phyloP scores from a whole-genome alignment of 129 eudicot species.

The Tagetes patula region DNA sequence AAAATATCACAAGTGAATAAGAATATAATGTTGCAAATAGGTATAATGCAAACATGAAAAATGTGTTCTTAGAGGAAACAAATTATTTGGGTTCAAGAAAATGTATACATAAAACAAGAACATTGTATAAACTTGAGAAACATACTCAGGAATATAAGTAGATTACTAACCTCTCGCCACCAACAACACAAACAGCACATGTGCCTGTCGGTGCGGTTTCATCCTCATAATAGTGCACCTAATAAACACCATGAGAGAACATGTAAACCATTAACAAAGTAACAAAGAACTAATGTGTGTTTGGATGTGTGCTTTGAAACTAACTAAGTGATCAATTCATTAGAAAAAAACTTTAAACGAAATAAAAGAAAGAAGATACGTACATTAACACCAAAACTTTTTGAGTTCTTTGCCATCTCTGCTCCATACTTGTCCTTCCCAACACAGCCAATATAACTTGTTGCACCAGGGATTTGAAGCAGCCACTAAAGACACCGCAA shows the following conservation, averaged over 20 bases:
- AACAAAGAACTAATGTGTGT: slow-evolving; percentile 5
- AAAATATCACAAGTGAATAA: neutral
- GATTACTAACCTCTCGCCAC: slow-evolving; percentile 74
- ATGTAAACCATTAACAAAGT: neutral
- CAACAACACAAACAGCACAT: slow-evolving; percentile 89
- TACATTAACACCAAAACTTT: slow-evolving; percentile 76
- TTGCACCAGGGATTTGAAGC: slow-evolving; percentile 91
- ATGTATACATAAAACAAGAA: slow-evolving; percentile 8
- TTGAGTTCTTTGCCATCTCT: slow-evolving; percentile 79
- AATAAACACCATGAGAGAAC: slow-evolving; percentile 7
- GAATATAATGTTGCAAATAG: neutral
- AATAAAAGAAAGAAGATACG: slow-evolving; percentile 9
- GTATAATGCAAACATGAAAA: neutral
- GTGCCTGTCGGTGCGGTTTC: slow-evolving; percentile 86
- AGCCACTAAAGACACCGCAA: slow-evolving; percentile 66
- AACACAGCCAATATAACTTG: slow-evolving; percentile 83
- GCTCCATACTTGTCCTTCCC: slow-evolving; percentile 97
- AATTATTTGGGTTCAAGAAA: neutral
- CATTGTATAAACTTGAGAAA: slow-evolving; percentile 9
- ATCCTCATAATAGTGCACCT: slow-evolving; percentile 89
- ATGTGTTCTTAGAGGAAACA: slow-evolving; percentile 13
- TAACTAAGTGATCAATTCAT: neutral
- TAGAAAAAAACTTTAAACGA: neutral
- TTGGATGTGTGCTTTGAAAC: neutral
- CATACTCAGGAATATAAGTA: neutral